Evolutionary conservation across 148 eudicot genomes (phyloP).

Genomic region (Chenopodium album): DNA sequence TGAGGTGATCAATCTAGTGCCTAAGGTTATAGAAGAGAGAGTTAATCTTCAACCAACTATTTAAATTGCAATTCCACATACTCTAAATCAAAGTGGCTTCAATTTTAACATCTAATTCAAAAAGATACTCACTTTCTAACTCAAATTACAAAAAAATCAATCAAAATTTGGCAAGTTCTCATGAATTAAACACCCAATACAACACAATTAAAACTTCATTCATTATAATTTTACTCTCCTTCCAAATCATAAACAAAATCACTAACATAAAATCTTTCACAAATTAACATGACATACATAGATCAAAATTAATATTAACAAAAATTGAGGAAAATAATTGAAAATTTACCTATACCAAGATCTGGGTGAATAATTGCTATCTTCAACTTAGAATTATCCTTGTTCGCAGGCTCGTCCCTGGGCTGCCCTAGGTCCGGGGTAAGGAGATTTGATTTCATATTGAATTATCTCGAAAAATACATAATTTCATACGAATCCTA

Average conservation of each 20-base stretch:
- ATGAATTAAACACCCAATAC: background rate
- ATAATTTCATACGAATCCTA: too few species aligned
- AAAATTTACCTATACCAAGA: conserved; percentile 70
- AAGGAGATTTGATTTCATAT: too few species aligned
- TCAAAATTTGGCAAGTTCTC: background rate
- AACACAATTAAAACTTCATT: background rate
- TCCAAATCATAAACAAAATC: background rate
- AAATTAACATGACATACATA: background rate
- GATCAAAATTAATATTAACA: background rate
- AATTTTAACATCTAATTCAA: background rate
- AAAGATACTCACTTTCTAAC: background rate
- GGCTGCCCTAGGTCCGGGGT: too few species aligned
- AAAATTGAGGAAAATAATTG: background rate
- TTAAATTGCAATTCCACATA: background rate
- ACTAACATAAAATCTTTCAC: background rate
- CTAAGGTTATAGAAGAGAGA: too few species aligned
- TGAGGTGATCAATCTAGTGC: too few species aligned
- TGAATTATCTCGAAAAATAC: too few species aligned
- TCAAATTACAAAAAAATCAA: background rate
- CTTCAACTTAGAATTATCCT: conserved; percentile 44
- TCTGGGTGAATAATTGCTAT: conserved; percentile 85
- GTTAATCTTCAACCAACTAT: too few species aligned
- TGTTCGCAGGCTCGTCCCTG: conserved; percentile 3
- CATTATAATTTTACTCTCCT: background rate
- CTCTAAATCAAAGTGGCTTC: background rate